Percentiles rank a stretch among this genome's conserved stretches.
Conservation (phyloP, 2,329 filamentous ascomycete species). For the Colletotrichum camelliae region DNA sequence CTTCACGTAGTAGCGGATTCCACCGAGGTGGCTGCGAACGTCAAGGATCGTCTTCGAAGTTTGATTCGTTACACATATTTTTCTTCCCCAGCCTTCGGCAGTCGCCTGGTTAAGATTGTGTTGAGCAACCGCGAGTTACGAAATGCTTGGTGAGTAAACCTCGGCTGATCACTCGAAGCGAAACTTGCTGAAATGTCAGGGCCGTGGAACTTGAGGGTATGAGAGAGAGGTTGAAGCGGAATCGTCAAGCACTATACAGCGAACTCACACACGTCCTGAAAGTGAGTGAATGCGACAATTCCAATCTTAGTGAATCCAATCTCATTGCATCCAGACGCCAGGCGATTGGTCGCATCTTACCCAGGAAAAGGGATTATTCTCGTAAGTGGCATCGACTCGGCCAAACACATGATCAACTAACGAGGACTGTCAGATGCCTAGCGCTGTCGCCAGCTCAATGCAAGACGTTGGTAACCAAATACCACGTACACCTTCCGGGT, state of each 20-base stretch:
- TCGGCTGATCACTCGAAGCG: not conserved
- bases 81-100: constrained; percentile 1
- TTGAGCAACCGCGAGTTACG: not conserved
- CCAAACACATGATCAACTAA: not conserved
- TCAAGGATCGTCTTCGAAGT: constrained; percentile 11
- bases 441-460: not conserved
- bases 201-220: not conserved
- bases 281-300: not conserved
- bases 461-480: not conserved
- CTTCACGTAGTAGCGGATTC: constrained; percentile 15
- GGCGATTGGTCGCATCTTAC: constrained; percentile 9
- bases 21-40: not conserved
- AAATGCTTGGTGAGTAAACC: not conserved
- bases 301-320: not conserved
- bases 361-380: constrained; percentile 5
- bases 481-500: constrained; percentile 2
- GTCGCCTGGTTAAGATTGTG: constrained; percentile 4
- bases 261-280: not conserved
- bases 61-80: constrained; percentile 9
- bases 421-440: not conserved
- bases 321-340: not conserved
- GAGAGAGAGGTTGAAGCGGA: not conserved
- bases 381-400: not conserved
- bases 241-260: not conserved
- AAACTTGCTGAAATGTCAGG: not conserved